Evolutionary conservation across 352 stramenopile species (phyloP).

Genomic region (Phytophthora ramorum): DNA sequence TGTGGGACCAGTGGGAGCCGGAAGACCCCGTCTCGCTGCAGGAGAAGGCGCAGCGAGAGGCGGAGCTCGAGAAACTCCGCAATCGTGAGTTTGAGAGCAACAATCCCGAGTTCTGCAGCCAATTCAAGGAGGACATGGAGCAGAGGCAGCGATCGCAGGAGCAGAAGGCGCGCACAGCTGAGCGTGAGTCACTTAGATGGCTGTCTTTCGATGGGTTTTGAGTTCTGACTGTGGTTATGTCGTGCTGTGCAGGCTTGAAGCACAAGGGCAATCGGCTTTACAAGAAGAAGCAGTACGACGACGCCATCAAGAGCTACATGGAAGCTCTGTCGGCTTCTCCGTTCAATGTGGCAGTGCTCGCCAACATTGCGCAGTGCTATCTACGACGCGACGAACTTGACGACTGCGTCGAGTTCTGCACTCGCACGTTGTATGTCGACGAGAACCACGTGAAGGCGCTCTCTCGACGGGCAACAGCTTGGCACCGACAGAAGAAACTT

Average conservation of each 20-base stretch:
- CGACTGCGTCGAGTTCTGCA: conserved; percentile 76
- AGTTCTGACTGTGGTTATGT: conserved; percentile 9
- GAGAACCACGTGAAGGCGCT: conserved; percentile 72
- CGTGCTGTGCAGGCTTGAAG: conserved; percentile 54
- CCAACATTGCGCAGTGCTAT: conserved; percentile 77
- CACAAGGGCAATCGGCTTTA: conserved; percentile 65
- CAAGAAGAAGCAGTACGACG: conserved; percentile 60
- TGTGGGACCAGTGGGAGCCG: conserved; percentile 78
- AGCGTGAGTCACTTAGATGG: conserved; percentile 45
- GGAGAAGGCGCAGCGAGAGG: conserved; percentile 64
- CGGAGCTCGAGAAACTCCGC: conserved; percentile 62
- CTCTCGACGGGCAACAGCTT: conserved; percentile 62
- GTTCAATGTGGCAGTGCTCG: conserved; percentile 67
- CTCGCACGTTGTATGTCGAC: conserved; percentile 65
- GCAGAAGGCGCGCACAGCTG: conserved; percentile 53
- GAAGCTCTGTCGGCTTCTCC: conserved; percentile 63
- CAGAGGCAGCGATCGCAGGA: conserved; percentile 63
- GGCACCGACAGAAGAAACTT: conserved; percentile 57
- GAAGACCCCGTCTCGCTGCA: conserved; percentile 73
- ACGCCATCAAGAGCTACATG: conserved; percentile 73
- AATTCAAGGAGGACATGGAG: conserved; percentile 80
- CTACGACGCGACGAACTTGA: conserved; percentile 56
- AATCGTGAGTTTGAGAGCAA: conserved; percentile 79
- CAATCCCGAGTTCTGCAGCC: conserved; percentile 80
- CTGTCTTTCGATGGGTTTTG: background rate